Conservation (phyloP, 345 rosid species). For the Eutrema japonicum region DNA sequence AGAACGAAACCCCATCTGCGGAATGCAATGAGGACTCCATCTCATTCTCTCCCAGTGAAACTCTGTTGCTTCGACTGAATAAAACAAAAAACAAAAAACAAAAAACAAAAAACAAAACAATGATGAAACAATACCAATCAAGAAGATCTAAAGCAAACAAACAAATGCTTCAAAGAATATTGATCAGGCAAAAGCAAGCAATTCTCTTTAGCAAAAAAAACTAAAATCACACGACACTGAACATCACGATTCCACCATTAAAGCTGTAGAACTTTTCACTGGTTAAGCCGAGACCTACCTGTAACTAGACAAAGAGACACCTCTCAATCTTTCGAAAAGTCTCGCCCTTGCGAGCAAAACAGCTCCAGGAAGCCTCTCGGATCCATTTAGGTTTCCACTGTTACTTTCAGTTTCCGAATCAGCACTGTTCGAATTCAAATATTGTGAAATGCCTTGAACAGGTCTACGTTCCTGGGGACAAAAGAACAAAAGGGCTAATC, state of each 20-base stretch:
- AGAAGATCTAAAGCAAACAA: too few species aligned
- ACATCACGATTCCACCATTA: too few species aligned
- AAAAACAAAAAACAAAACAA: too few species aligned
- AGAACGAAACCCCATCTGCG: not conserved
- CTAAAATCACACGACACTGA: not conserved
- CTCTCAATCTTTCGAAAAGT: slow-evolving; percentile 90
- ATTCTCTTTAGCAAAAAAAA: not conserved
- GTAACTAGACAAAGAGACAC: slow-evolving; percentile 64
- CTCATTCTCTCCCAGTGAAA: slow-evolving; percentile 32
- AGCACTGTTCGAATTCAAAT: slow-evolving; percentile 46
- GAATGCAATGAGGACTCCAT: slow-evolving; percentile 27
- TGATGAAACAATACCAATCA: too few species aligned
- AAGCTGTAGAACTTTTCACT: too few species aligned
- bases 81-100: not conserved
- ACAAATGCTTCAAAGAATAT: not conserved
- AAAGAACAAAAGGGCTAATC: not conserved
- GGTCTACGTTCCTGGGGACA: slow-evolving; percentile 58
- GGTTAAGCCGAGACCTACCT: not conserved
- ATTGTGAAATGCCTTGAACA: slow-evolving; percentile 48
- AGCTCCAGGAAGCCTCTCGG: slow-evolving; percentile 88
- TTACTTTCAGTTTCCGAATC: slow-evolving; percentile 48
- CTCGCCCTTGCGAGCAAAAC: slow-evolving; percentile 93
- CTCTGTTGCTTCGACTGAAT: slow-evolving; percentile 34
- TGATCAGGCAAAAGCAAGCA: not conserved
- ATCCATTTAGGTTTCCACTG: slow-evolving; percentile 49